Evolutionary conservation across 176 grass and related monocot species (phyloP).

Genomic region (Aegilops speltoides): DNA sequence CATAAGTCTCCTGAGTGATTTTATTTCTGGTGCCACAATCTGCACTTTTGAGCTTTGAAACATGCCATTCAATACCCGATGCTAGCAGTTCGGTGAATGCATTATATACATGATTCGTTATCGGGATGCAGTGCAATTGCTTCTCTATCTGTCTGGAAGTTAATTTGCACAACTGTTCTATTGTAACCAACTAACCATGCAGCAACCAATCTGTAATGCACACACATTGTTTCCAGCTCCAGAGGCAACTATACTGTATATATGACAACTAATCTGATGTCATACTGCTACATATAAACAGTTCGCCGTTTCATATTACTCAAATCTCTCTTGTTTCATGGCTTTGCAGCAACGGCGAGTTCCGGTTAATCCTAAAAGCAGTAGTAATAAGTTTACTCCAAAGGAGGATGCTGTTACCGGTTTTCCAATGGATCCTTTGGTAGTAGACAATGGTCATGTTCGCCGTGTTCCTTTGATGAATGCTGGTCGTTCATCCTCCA

Average conservation of each 20-base stretch:
- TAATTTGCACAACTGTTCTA: neutral
- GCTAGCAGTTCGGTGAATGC: constrained; percentile 15
- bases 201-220: neutral
- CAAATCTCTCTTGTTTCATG: constrained; percentile 21
- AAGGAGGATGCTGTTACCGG: constrained; percentile 70
- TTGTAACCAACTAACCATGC: neutral
- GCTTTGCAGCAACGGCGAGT: constrained; percentile 51
- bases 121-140: constrained; percentile 4
- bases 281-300: constrained; percentile 1
- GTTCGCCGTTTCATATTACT: constrained; percentile 20
- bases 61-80: neutral
- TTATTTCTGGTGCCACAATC: constrained; percentile 8
- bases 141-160: neutral
- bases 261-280: neutral
- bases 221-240: neutral
- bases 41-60: neutral
- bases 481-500: constrained; percentile 70
- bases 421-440: constrained; percentile 64
- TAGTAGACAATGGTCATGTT: constrained; percentile 60
- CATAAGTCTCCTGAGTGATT: neutral
- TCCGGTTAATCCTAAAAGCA: constrained; percentile 69
- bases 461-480: constrained; percentile 63
- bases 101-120: neutral
- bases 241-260: neutral
- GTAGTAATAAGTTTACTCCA: constrained; percentile 69